Percentiles rank a stretch among this genome's conserved stretches.
phyloP scores from a whole-genome alignment of 2,329 filamentous ascomycete genomes.

The Penicillium corylophilum region DNA sequence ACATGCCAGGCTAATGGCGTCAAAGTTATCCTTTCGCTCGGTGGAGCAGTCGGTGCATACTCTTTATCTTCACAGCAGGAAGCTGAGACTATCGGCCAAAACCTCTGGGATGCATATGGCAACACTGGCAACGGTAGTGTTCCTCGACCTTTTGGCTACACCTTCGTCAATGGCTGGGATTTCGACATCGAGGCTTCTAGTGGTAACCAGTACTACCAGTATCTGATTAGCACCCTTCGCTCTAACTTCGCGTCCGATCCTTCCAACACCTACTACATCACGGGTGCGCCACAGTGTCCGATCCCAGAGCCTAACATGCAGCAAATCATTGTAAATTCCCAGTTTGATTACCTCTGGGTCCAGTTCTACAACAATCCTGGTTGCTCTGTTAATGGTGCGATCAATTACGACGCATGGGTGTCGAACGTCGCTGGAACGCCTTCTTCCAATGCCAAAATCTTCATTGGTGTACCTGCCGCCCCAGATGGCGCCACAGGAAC shows the following conservation, averaged over 20 bases:
- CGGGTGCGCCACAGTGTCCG: slow-evolving; percentile 49
- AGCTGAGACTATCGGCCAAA: slow-evolving; percentile 41
- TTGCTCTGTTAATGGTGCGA: slow-evolving; percentile 23
- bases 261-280: slow-evolving; percentile 46
- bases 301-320: slow-evolving; percentile 49
- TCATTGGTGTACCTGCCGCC: slow-evolving; percentile 22
- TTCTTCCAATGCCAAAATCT: slow-evolving; percentile 22
- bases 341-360: slow-evolving; percentile 47
- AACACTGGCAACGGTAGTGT: slow-evolving; percentile 42
- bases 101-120: slow-evolving; percentile 49
- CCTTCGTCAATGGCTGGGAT: slow-evolving; percentile 53
- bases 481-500: slow-evolving; percentile 38
- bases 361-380: slow-evolving; percentile 48
- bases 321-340: slow-evolving; percentile 38
- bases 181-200: slow-evolving; percentile 49
- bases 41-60: slow-evolving; percentile 42
- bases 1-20: slow-evolving; percentile 46
- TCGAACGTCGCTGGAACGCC: slow-evolving; percentile 17
- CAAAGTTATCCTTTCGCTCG: slow-evolving; percentile 49
- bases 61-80: slow-evolving; percentile 36
- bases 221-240: slow-evolving; percentile 26
- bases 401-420: slow-evolving; percentile 27
- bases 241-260: slow-evolving; percentile 36
- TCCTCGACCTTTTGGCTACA: slow-evolving; percentile 19
- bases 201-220: slow-evolving; percentile 39